A percentile compares a stretch with the other conserved stretches of the same genome.
phyloP scores from a whole-genome alignment of 257 asterid species.

The Jaltomata sinuosa region DNA sequence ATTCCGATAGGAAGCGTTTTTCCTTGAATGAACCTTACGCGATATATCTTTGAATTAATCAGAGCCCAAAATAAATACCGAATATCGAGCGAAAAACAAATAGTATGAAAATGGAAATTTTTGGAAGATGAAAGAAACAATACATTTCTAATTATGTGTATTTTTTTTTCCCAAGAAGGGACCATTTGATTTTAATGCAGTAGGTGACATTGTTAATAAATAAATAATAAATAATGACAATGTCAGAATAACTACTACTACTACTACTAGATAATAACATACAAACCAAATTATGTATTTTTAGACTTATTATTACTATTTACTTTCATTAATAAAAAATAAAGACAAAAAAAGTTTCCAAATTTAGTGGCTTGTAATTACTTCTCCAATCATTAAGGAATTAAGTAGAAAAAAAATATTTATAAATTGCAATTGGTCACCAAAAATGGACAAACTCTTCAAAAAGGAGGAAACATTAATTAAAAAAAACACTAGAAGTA shows the following conservation, averaged over 20 bases:
- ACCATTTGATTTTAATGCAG: background rate
- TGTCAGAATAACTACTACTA: background rate
- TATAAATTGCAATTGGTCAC: background rate
- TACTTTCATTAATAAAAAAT: background rate
- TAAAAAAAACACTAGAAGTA: background rate
- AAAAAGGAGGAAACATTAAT: background rate
- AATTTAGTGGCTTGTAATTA: background rate
- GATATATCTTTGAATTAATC: background rate
- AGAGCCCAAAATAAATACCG: background rate
- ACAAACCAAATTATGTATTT: background rate
- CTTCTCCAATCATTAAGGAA: background rate
- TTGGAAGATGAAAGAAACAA: background rate
- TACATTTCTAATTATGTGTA: background rate
- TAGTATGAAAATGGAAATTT: background rate
- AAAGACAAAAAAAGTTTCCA: background rate
- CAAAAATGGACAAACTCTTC: background rate
- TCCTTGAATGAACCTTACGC: background rate
- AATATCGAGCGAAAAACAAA: background rate
- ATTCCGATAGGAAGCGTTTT: accelerated
- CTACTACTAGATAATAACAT: background rate
- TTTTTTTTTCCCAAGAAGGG: background rate
- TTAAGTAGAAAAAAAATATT: background rate
- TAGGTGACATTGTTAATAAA: background rate
- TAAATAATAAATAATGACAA: background rate
- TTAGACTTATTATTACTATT: background rate